A percentile compares a stretch with the other conserved stretches of the same genome.
These are phyloP conservation scores for Trichoderma sp. DNA, from an alignment of 2,329 filamentous ascomycete species.

Conservation along the genomic window DNA sequence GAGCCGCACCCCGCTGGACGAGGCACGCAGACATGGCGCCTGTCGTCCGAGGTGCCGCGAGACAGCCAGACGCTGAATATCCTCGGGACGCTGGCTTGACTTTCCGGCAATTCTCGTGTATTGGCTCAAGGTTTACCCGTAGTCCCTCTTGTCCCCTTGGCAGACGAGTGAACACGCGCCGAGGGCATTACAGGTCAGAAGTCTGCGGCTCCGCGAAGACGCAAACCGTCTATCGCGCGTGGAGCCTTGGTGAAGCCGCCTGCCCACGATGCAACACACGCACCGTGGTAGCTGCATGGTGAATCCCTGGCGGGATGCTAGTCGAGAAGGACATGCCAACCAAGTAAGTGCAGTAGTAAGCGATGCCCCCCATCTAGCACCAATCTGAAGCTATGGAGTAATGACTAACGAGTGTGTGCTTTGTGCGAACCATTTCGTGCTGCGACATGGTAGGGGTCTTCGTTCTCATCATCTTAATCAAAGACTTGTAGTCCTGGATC, in stretches of 20 bases:
- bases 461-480: background rate
- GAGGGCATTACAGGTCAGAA: background rate
- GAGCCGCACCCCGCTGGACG: background rate
- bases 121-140: background rate
- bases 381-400: too few relatives aligned
- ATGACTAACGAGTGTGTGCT: too few relatives aligned
- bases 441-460: background rate
- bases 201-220: conserved; percentile 8
- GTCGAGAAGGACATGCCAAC: conserved; percentile 1
- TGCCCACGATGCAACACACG: conserved; percentile 14
- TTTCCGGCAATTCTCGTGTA: background rate
- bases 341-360: conserved; percentile 7
- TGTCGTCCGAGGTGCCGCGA: conserved; percentile 23
- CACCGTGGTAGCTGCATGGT: conserved; percentile 18
- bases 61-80: background rate
- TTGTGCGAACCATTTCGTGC: background rate
- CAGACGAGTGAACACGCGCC: background rate
- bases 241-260: conserved; percentile 18
- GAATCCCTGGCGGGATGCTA: conserved; percentile 5
- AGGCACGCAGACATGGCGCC: conserved; percentile 1
- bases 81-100: conserved; percentile 4
- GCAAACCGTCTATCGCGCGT: background rate
- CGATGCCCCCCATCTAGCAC: conserved; percentile 18
- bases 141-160: background rate
- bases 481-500: background rate